Evolutionary conservation across 768 basidiomycete genomes (phyloP).

Genomic region (Phanerochaete carnosa): DNA sequence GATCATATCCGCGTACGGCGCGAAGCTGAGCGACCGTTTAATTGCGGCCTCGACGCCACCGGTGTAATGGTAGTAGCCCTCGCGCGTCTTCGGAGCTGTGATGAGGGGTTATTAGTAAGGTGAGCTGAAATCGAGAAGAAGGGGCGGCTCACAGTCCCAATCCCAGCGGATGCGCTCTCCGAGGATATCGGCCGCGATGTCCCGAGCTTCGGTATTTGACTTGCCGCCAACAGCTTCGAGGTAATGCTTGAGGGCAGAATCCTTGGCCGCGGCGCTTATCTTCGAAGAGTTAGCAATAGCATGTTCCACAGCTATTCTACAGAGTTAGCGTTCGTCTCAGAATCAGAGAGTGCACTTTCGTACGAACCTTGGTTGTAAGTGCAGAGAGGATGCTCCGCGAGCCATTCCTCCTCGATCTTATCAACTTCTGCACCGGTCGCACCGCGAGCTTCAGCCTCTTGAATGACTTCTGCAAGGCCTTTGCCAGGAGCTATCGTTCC

Average conservation of each 20-base stretch:
- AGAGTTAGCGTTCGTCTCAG: not conserved
- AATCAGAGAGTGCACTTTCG: not conserved
- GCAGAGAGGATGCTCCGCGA: constrained; percentile 57
- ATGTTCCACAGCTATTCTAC: constrained; percentile 49
- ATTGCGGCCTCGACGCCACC: constrained; percentile 82
- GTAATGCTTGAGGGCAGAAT: constrained; percentile 56
- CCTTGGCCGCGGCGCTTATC: constrained; percentile 38
- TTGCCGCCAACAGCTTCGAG: constrained; percentile 54
- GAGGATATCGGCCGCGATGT: constrained; percentile 70
- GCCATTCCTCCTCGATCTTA: constrained; percentile 74
- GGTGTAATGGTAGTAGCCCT: constrained; percentile 88
- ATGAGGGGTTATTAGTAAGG: not conserved
- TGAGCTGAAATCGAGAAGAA: not conserved
- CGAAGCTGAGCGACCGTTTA: constrained; percentile 74
- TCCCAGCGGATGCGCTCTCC: constrained; percentile 79
- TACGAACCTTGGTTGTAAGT: constrained; percentile 82
- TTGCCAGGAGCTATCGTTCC: constrained; percentile 30
- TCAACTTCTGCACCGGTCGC: constrained; percentile 68
- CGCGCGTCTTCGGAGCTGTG: constrained; percentile 79
- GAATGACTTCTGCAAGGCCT: constrained; percentile 67
- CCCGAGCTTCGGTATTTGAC: constrained; percentile 70
- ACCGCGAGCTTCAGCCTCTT: constrained; percentile 63
- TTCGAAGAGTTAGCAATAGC: constrained; percentile 49
- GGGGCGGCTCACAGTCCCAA: constrained; percentile 68
- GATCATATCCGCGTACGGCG: constrained; percentile 84